phyloP scores from a whole-genome alignment of 2,329 filamentous ascomycete species.

The Trichoderma endophyticum region DNA sequence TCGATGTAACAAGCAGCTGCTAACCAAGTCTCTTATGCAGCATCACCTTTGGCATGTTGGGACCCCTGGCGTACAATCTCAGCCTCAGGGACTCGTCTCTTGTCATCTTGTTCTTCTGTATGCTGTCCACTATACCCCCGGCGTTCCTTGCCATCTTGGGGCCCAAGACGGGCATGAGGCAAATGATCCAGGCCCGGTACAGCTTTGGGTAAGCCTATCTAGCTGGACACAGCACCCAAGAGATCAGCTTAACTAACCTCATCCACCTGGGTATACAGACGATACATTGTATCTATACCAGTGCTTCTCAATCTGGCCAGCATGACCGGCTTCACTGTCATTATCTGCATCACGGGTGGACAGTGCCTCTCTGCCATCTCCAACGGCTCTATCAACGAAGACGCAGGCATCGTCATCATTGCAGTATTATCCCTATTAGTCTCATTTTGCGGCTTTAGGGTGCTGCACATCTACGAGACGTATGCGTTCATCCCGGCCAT shows the following conservation, averaged over 20 bases:
- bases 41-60: constrained; percentile 63
- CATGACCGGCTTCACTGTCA: constrained; percentile 60
- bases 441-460: constrained; percentile 59
- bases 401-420: constrained; percentile 60
- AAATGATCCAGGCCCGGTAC: constrained; percentile 64
- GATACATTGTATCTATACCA: constrained; percentile 57
- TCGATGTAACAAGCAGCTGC: not conserved
- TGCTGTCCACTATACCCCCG: constrained; percentile 52
- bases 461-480: constrained; percentile 56
- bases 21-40: constrained; percentile 30
- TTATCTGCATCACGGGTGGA: constrained; percentile 60
- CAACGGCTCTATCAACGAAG: constrained; percentile 45
- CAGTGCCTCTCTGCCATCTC: constrained; percentile 56
- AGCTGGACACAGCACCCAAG: not conserved
- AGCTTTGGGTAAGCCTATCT: constrained; percentile 50
- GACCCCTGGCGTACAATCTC: constrained; percentile 52
- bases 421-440: constrained; percentile 55
- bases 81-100: constrained; percentile 54
- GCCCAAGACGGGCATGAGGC: constrained; percentile 61
- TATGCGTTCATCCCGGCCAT: constrained; percentile 56
- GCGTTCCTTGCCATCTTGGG: constrained; percentile 58
- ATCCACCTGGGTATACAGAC: constrained; percentile 29
- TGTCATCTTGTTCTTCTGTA: constrained; percentile 61
- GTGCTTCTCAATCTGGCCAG: constrained; percentile 62
- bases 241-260: not conserved